Percentiles rank a stretch among this genome's conserved stretches.
Evolutionary conservation across 2,329 filamentous ascomycete genomes (phyloP).

Genomic region (Sarocladiaceae sp.): DNA sequence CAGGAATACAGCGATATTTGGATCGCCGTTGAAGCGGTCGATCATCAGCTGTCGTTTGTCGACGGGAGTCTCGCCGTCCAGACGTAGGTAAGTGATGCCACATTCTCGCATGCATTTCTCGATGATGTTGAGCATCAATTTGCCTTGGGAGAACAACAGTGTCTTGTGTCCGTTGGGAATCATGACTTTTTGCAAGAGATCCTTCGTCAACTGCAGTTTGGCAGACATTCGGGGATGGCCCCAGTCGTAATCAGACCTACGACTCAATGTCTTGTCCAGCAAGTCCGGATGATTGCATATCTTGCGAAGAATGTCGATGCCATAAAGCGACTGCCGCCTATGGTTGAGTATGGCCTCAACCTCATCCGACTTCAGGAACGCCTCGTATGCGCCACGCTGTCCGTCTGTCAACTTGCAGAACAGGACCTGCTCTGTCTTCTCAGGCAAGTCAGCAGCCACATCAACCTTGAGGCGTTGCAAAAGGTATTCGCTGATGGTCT

Average conservation of each 20-base stretch:
- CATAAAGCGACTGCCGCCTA: conserved; percentile 74
- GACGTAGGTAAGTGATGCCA: conserved; percentile 71
- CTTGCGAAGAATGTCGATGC: conserved; percentile 87
- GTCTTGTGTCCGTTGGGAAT: conserved; percentile 88
- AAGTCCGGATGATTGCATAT: conserved; percentile 98
- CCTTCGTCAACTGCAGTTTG: conserved; percentile 93
- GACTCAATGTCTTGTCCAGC: conserved; percentile 51
- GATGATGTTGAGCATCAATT: conserved; percentile 92
- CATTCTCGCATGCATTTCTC: conserved; percentile 71
- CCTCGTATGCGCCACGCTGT: conserved; percentile 74
- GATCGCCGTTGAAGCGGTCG: conserved; percentile 83
- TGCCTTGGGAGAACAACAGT: conserved; percentile 84
- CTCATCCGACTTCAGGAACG: conserved; percentile 75
- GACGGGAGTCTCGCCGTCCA: conserved; percentile 90
- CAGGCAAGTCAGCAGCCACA: conserved; percentile 85
- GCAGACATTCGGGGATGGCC: conserved; percentile 75
- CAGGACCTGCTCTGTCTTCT: conserved; percentile 92
- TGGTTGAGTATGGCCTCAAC: conserved; percentile 75
- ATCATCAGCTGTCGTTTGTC: conserved; percentile 85
- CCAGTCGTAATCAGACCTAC: conserved; percentile 64
- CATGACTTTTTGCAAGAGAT: conserved; percentile 75
- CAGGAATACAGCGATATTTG: conserved; percentile 77
- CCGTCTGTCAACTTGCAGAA: conserved; percentile 83
- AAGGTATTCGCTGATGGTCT: conserved; percentile 87
- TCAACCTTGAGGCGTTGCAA: conserved; percentile 90